Base-by-base conservation (phyloP, 352 stramenopile genomes). In the Phytophthora ohioensis region DNA sequence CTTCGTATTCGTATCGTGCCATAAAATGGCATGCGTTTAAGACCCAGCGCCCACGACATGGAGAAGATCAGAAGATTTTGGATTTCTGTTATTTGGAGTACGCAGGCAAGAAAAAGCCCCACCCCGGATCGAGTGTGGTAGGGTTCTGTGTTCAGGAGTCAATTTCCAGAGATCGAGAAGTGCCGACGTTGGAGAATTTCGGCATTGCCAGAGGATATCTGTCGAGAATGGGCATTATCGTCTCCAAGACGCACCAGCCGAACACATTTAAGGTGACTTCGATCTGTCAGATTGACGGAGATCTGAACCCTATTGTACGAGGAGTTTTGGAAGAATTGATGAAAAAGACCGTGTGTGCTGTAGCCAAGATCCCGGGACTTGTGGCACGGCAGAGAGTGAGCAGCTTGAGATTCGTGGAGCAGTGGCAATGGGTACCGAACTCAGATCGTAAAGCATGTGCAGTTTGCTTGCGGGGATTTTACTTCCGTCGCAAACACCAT, bases 31-130 rank as follows among this genome's bases (percentile, higher is more conserved):
- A 86, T 58, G 83, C 83, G 9, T 76, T 90, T 38, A 78, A 82
- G 36, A 73, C 60, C 1, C 69, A 69, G 3, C 64, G 73, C 0
- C 49, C 69, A 47, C 32, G 80, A 60, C 58, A 76, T 60, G 45
- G 67, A 35, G 64, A 80, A n/a, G 72, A 82, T 2, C 35, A 81
- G 27, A 85, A 87, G 58, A 69, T 82, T 41, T 58, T 90, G 39
- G 84, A 92, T 61, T 92, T 94, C 58, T 91, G 80, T 47, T 91
- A 88, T 42, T 73, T 94, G 34, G 84, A 94, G 60, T 92, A 94
- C 69, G 79, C 81, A 10, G 84, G 85, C n/a, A 85, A 84, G 72
- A 83, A 77, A 51, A 82, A 79, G 45, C 64, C 75, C 0, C 62
- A 73, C 30, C 77, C 81, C 0, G 82, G 82, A 3, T 90, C 84